These are phyloP conservation scores for Ophiostoma pallidulum DNA, from an alignment of 2,329 filamentous ascomycete genomes.

Conservation along the genomic window DNA sequence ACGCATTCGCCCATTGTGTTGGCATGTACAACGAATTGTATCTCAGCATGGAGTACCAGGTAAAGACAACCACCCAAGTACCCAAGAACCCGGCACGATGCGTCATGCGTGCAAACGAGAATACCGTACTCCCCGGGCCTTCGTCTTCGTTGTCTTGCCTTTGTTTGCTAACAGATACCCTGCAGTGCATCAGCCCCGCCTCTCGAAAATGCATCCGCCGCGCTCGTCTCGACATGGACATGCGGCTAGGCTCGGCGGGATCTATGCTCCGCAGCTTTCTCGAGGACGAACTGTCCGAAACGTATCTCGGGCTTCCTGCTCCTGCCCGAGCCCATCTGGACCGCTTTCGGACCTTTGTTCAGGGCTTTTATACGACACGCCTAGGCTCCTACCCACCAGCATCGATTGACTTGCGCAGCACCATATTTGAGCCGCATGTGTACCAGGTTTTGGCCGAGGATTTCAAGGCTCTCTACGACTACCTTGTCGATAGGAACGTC, in stretches of 20 bases:
- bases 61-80: slow-evolving; percentile 36
- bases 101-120: neutral
- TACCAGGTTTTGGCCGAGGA: slow-evolving; percentile 56
- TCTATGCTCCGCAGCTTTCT: slow-evolving; percentile 57
- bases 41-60: slow-evolving; percentile 49
- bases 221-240: slow-evolving; percentile 55
- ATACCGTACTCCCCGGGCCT: too few species aligned
- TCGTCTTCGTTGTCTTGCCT: neutral
- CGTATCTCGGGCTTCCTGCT: slow-evolving; percentile 53
- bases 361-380: slow-evolving; percentile 55
- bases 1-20: slow-evolving; percentile 68
- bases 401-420: slow-evolving; percentile 29
- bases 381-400: slow-evolving; percentile 65
- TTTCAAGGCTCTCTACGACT: slow-evolving; percentile 61
- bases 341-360: slow-evolving; percentile 60
- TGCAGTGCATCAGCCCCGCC: slow-evolving; percentile 37
- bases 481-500: slow-evolving; percentile 55
- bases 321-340: slow-evolving; percentile 59
- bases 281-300: slow-evolving; percentile 58
- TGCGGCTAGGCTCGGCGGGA: slow-evolving; percentile 48
- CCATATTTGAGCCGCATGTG: slow-evolving; percentile 47
- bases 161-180: neutral
- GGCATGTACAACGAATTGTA: slow-evolving; percentile 61
- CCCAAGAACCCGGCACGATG: too few species aligned
- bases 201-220: slow-evolving; percentile 58